phyloP scores from a whole-genome alignment of 73 alveolate genomes.

The Paramecium bursaria region DNA sequence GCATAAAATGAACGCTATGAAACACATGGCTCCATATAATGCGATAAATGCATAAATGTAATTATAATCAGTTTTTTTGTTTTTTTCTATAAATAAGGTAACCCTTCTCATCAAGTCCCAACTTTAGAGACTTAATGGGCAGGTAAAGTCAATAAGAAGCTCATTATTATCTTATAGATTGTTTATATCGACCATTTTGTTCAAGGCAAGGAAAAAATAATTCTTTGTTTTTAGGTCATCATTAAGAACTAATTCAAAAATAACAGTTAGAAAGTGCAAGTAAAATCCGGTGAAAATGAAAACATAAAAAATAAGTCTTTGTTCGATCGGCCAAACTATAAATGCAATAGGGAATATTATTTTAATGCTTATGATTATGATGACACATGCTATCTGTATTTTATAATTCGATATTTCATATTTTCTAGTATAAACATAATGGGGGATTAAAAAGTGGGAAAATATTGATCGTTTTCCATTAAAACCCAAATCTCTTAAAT shows the following conservation, averaged over 20 bases:
- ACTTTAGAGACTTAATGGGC: slow-evolving; percentile 45
- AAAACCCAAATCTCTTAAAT: slow-evolving; percentile 19
- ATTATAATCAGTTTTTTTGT: slow-evolving; percentile 33
- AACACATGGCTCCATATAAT: slow-evolving; percentile 40
- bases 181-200: neutral
- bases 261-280: slow-evolving; percentile 30
- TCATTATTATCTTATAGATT: neutral
- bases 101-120: slow-evolving; percentile 57
- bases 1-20: slow-evolving; percentile 27
- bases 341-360: slow-evolving; percentile 7
- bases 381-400: neutral
- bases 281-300: slow-evolving; percentile 32
- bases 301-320: neutral
- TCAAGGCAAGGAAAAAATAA: slow-evolving; percentile 13
- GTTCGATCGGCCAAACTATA: slow-evolving; percentile 28
- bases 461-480: slow-evolving; percentile 39
- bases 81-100: slow-evolving; percentile 16
- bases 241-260: slow-evolving; percentile 24
- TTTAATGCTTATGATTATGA: neutral
- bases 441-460: slow-evolving; percentile 35
- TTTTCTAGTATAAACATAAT: slow-evolving; percentile 45
- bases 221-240: slow-evolving; percentile 51
- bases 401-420: neutral
- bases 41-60: slow-evolving; percentile 54
- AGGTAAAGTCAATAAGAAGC: slow-evolving; percentile 7